Evolutionary conservation across 306 rosid genomes (phyloP).

Genomic region (Myrica gale): DNA sequence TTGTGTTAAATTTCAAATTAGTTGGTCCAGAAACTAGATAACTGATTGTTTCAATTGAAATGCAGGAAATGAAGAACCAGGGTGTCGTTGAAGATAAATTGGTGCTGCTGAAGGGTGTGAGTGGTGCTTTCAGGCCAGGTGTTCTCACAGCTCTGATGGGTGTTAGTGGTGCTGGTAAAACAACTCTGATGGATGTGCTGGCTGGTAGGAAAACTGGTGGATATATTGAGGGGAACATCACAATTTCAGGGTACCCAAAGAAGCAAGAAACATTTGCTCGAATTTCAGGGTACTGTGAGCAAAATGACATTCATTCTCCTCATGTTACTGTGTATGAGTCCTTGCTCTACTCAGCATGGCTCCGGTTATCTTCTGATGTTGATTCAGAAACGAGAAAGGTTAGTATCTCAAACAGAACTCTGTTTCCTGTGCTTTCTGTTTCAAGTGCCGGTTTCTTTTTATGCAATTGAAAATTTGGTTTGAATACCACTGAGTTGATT

Average conservation of each 20-base stretch:
- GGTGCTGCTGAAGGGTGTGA: constrained; percentile 69
- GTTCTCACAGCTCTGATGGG: constrained; percentile 96
- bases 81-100: constrained; percentile 66
- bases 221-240: constrained; percentile 66
- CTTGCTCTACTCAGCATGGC: constrained; percentile 56
- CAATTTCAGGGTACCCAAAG: constrained; percentile 78
- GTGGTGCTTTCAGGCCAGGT: constrained; percentile 90
- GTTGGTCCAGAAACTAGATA: not conserved
- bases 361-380: constrained; percentile 43
- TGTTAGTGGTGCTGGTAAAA: constrained; percentile 95
- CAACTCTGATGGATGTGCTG: constrained; percentile 91
- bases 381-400: constrained; percentile 42
- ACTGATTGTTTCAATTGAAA: not conserved
- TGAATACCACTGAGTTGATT: not conserved
- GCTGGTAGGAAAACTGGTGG: constrained; percentile 94
- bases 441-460: not conserved
- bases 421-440: not conserved
- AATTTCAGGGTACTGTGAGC: constrained; percentile 91
- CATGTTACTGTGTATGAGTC: constrained; percentile 56
- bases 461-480: not conserved
- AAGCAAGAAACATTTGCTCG: constrained; percentile 89
- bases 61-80: constrained; percentile 63
- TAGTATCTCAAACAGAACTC: not conserved
- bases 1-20: constrained; percentile 12
- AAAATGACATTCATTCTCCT: constrained; percentile 72